A percentile compares a stretch with the other conserved stretches of the same genome.
Conservation (phyloP, 2,329 filamentous ascomycete genomes). For the Aspergillus cejpii region DNA sequence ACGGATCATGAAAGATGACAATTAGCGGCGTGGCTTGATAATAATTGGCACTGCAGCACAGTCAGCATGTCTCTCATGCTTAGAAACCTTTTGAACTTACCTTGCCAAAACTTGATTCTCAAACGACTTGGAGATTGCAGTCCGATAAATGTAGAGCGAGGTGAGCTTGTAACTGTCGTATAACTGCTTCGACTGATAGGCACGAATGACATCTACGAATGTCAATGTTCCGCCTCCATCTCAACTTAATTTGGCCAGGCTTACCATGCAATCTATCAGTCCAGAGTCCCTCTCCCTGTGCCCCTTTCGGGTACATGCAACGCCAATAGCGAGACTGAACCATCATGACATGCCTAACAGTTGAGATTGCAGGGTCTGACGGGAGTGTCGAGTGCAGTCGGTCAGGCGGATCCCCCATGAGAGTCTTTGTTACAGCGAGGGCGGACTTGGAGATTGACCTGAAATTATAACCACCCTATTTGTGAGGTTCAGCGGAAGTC, state of each 20-base stretch:
- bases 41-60: constrained; percentile 52
- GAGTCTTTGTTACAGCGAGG: constrained; percentile 78
- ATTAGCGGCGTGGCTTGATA: constrained; percentile 61
- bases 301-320: constrained; percentile 65
- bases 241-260: constrained; percentile 1
- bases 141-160: constrained; percentile 70
- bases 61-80: background rate
- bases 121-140: constrained; percentile 66
- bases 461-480: constrained; percentile 80
- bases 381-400: constrained; percentile 45
- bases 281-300: constrained; percentile 23
- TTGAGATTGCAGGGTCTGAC: constrained; percentile 48
- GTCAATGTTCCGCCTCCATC: background rate
- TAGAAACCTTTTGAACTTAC: constrained; percentile 32
- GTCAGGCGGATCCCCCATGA: constrained; percentile 91
- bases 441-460: constrained; percentile 88
- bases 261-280: constrained; percentile 57
- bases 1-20: constrained; percentile 87
- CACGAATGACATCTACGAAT: constrained; percentile 63
- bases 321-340: constrained; percentile 70
- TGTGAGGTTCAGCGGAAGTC: background rate
- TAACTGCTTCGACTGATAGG: constrained; percentile 65
- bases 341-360: constrained; percentile 52
- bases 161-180: constrained; percentile 70
- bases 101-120: constrained; percentile 82